A percentile compares a stretch with the other conserved stretches of the same genome.
Evolutionary conservation across 768 basidiomycete species (phyloP).

Genomic region (Tubosaeta brunneosetosa): DNA sequence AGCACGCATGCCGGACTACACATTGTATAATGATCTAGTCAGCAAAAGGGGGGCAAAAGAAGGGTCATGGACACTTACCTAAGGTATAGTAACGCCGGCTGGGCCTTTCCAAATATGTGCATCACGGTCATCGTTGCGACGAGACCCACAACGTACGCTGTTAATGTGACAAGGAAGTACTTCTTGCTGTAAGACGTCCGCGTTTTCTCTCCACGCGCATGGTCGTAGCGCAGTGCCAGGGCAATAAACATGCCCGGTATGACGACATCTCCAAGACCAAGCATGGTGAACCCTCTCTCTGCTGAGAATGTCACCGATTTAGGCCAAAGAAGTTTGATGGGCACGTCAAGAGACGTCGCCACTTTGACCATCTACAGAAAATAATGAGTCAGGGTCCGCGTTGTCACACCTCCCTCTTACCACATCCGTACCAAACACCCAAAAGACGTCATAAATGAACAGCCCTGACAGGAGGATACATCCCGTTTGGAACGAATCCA

Average conservation of each 20-base stretch:
- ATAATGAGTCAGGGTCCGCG: conserved; percentile 5
- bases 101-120: conserved; percentile 71
- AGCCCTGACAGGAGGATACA: conserved; percentile 75
- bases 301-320: conserved; percentile 53
- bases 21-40: neutral
- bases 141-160: conserved; percentile 73
- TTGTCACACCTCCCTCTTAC: conserved; percentile 40
- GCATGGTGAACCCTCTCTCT: conserved; percentile 72
- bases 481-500: conserved; percentile 90
- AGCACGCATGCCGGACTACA: conserved; percentile 71
- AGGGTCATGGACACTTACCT: conserved; percentile 47
- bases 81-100: conserved; percentile 91
- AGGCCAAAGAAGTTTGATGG: conserved; percentile 90
- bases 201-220: conserved; percentile 39
- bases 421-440: conserved; percentile 88
- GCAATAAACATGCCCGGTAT: conserved; percentile 69
- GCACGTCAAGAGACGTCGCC: conserved; percentile 83
- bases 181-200: conserved; percentile 50
- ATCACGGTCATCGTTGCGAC: conserved; percentile 77
- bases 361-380: conserved; percentile 80
- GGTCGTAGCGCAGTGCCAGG: conserved; percentile 83
- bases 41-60: neutral
- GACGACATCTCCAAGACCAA: conserved; percentile 88
- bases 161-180: conserved; percentile 68
- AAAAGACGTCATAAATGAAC: conserved; percentile 93